Conservation (phyloP, 371 early-diverging fungal species). For the Nosema granulosis region DNA sequence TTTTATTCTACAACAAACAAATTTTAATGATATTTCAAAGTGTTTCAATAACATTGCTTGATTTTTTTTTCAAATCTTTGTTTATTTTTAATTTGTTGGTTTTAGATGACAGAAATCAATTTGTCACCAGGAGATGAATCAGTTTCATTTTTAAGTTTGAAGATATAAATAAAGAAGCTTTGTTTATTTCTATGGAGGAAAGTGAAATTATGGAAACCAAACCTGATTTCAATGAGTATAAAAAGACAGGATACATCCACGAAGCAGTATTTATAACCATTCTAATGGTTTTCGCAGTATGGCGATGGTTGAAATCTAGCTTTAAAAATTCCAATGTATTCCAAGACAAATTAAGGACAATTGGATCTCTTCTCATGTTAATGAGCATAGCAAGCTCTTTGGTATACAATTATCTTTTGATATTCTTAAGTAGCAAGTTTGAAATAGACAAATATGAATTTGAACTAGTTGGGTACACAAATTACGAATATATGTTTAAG, state of each 20-base stretch:
- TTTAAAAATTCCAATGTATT: slow-evolving; percentile 14
- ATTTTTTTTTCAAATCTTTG: too few relatives aligned
- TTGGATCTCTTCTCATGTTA: slow-evolving; percentile 36
- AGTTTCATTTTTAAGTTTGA: background rate
- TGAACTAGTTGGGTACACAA: slow-evolving; percentile 18
- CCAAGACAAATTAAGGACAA: slow-evolving; percentile 15
- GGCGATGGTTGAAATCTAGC: slow-evolving; percentile 25
- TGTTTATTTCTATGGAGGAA: background rate
- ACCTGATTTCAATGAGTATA: background rate
- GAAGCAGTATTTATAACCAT: slow-evolving; percentile 27
- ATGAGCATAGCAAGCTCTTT: slow-evolving; percentile 12
- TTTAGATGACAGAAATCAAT: too few relatives aligned
- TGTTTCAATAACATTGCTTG: too few relatives aligned
- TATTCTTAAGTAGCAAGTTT: slow-evolving; percentile 21
- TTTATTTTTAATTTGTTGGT: too few relatives aligned
- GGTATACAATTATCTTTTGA: slow-evolving; percentile 6
- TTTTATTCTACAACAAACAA: too few relatives aligned
- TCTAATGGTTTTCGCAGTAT: slow-evolving; percentile 32
- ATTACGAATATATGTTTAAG: background rate
- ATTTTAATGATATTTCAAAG: too few relatives aligned
- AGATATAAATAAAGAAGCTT: background rate
- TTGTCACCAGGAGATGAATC: background rate
- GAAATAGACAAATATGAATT: slow-evolving; percentile 30
- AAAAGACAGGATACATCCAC: slow-evolving; percentile 18
- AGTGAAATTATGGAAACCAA: background rate